Evolutionary conservation across 305 asterid genomes (phyloP), one percentile per base, ranked within the genome.

Genomic region (Striga hermonthica): DNA sequence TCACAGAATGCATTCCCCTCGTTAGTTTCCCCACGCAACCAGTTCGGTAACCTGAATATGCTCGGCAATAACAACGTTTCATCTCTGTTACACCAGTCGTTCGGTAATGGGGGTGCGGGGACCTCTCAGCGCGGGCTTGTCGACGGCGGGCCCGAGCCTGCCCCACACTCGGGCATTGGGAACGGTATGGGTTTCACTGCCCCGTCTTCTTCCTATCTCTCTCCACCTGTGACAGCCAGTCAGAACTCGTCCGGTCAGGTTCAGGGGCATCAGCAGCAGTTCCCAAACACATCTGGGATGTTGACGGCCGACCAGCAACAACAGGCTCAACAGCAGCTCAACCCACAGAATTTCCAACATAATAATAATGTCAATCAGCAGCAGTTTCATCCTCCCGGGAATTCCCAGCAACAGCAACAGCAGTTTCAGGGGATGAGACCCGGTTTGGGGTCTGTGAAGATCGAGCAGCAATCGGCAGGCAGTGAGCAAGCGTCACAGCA

Each of bases 401-500:
- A 73, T 76, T 34, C 86, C 66, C 96, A 81, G 62, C 86, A 80
- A 11, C 84, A 72, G 56, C 72, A 61, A 67, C 94, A 82, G 70
- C 90, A 84, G 41, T 82, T 65, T 75, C 97, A 82, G 71, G 75
- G 83, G 13, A 78, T 83, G 74, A 77, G 84, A 43, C 76, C 75
- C 72, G 94, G 89, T 62, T 72, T 85, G 65, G 88, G 86, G 3
- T 72, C 84, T 12, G 83, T 83, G 64, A 92, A 90, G 79, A 31
- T 77, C 72, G 98, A 90, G 74, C 84, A 80, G 8, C 98, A 92
- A 71, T 75, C 47, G 57, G 60, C 66, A 22, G 31, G 1, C 49
- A 80, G 76, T 68, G 97, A 88, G 72, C 92, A 89, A 81, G 55
- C 82, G 7, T 69, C 83, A 2, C 95, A 74, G 70, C 97, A 86